phyloP scores from a whole-genome alignment of 768 basidiomycete species.

The Gymnopilus dilepis region DNA sequence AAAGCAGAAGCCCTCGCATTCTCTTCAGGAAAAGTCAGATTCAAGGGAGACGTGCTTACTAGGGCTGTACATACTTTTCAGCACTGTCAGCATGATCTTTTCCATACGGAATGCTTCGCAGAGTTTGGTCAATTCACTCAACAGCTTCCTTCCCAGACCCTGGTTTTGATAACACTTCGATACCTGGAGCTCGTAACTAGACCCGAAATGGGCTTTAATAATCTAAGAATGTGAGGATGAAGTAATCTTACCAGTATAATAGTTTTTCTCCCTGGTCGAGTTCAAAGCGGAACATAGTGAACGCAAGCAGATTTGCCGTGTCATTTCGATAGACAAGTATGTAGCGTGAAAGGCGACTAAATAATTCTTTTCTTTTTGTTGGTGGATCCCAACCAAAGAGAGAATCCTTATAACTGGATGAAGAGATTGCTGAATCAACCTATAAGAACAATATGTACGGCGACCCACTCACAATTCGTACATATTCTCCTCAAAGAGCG shows the following conservation, averaged over 20 bases:
- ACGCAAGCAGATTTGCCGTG: conserved; percentile 38
- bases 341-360: conserved; percentile 64
- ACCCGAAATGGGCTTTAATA: neutral
- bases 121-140: conserved; percentile 54
- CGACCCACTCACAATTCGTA: conserved; percentile 45
- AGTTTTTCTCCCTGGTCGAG: conserved; percentile 62
- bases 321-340: conserved; percentile 44
- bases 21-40: neutral
- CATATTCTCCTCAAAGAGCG: conserved; percentile 65
- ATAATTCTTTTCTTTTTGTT: conserved; percentile 64
- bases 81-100: conserved; percentile 76
- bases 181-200: conserved; percentile 83
- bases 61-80: conserved; percentile 57
- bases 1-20: conserved; percentile 44
- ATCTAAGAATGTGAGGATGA: neutral
- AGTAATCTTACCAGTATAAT: conserved; percentile 65
- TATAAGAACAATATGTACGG: neutral
- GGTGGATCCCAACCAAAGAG: conserved; percentile 71
- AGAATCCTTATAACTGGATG: conserved; percentile 54
- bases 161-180: conserved; percentile 43
- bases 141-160: conserved; percentile 65
- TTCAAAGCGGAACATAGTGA: conserved; percentile 76
- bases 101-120: conserved; percentile 61
- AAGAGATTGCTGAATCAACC: neutral
- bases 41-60: neutral